These are phyloP conservation scores for Malus hybrid DNA, from an alignment of 331 rosid genomes.

Conservation along the genomic window DNA sequence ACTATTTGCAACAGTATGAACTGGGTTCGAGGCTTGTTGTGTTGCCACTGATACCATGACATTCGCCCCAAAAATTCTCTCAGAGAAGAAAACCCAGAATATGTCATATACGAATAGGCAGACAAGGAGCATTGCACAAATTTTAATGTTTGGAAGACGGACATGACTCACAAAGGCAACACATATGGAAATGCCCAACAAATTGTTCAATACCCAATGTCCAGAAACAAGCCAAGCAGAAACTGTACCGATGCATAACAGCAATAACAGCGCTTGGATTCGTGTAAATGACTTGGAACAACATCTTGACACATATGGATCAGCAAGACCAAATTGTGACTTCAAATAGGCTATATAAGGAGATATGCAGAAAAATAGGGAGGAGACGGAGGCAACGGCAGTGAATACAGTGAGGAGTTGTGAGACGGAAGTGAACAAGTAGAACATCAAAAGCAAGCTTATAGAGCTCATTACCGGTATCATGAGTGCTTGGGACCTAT, in stretches of 20 bases:
- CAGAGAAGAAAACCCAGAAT: conserved; percentile 98
- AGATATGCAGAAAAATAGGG: conserved; percentile 78
- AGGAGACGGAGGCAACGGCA: conserved; percentile 72
- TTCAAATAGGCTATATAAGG: conserved; percentile 63
- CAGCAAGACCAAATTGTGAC: conserved; percentile 69
- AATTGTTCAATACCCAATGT: conserved; percentile 89
- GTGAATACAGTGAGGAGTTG: conserved; percentile 94
- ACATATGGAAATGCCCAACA: conserved; percentile 92
- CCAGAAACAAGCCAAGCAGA: conserved; percentile 96
- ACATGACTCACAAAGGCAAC: conserved; percentile 98
- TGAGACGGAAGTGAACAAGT: conserved; percentile 85
- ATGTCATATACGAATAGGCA: conserved; percentile 89
- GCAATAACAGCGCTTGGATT: conserved; percentile 58
- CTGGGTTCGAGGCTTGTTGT: conserved; percentile 91
- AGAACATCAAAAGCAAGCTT: conserved; percentile 97
- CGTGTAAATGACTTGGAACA: conserved; percentile 91
- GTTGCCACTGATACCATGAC: conserved; percentile 99
- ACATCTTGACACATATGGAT: conserved; percentile 89
- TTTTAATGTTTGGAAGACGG: conserved; percentile 88
- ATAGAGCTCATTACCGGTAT: conserved; percentile 97
- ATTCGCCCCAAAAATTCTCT: conserved; percentile 93
- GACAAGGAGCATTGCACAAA: conserved; percentile 89
- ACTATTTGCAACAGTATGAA: conserved; percentile 98
- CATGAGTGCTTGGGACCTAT: conserved; percentile 91
- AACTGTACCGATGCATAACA: conserved; percentile 53